Conservation (phyloP, 306 rosid genomes). For the Malus asiatica region DNA sequence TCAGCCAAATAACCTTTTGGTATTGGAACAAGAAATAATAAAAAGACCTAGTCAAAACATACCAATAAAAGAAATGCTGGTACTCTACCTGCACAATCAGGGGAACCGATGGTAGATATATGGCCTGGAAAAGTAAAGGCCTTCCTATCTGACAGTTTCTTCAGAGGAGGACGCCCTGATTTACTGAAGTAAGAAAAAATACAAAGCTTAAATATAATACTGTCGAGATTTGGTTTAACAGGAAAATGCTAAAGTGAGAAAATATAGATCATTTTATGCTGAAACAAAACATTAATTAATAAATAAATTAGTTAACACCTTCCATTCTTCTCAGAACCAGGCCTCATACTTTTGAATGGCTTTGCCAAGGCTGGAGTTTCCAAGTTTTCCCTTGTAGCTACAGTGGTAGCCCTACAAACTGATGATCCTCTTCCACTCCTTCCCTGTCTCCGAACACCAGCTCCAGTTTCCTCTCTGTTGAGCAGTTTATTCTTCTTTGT, state of each 20-base stretch:
- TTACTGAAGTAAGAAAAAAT: conserved; percentile 48
- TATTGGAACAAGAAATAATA: not conserved
- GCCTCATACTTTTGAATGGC: conserved; percentile 47
- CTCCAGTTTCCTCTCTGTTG: conserved; percentile 49
- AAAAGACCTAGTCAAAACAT: not conserved
- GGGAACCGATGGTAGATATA: conserved; percentile 37
- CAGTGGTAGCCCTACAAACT: conserved; percentile 36
- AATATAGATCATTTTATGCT: not conserved
- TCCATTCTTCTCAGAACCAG: conserved; percentile 56
- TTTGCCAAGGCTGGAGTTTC: conserved; percentile 41
- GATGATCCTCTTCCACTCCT: conserved; percentile 55
- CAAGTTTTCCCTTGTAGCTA: conserved; percentile 50
- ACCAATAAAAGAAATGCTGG: not conserved
- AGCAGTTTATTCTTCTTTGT: conserved; percentile 39
- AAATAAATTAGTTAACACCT: conserved; percentile 34
- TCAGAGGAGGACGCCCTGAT: conserved; percentile 69
- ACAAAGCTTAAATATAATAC: not conserved
- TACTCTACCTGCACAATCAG: conserved; percentile 53
- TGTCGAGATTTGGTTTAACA: not conserved
- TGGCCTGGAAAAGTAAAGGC: conserved; percentile 43
- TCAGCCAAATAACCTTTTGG: not conserved
- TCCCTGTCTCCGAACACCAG: conserved; percentile 50
- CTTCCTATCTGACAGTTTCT: conserved; percentile 66
- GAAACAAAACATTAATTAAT: not conserved
- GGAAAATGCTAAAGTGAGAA: not conserved